Conservation (phyloP, 768 basidiomycete species). For the Agaricus bisporus region DNA sequence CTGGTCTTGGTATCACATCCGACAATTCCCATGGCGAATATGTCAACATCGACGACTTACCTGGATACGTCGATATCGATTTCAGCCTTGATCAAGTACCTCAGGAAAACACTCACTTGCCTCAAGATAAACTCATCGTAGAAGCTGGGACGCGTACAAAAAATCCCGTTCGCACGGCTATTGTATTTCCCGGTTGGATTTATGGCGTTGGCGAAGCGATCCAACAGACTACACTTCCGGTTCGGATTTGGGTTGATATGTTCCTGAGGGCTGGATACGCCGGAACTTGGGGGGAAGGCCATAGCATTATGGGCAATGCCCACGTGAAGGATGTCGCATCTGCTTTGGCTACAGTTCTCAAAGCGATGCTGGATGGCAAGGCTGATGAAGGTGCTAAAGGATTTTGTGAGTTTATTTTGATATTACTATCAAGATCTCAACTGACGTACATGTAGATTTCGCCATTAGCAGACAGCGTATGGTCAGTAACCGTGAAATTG, state of each 20-base stretch:
- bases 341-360: constrained; percentile 28
- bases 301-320: constrained; percentile 29
- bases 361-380: constrained; percentile 32
- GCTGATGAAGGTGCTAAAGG: constrained; percentile 37
- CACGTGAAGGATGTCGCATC: constrained; percentile 35
- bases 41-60: constrained; percentile 20
- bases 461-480: constrained; percentile 21
- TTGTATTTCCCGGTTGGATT: constrained; percentile 35
- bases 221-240: constrained; percentile 29
- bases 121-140: constrained; percentile 25
- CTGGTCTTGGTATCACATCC: constrained; percentile 32
- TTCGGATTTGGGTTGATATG: constrained; percentile 30
- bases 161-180: constrained; percentile 37
- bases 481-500: constrained; percentile 25
- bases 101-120: constrained; percentile 15
- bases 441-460: constrained; percentile 26
- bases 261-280: constrained; percentile 25
- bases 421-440: neutral
- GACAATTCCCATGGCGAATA: constrained; percentile 35
- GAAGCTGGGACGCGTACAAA: constrained; percentile 33
- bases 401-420: constrained; percentile 24
- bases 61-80: constrained; percentile 31
- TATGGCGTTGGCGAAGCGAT: constrained; percentile 37
- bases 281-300: constrained; percentile 38
- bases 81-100: constrained; percentile 25